phyloP scores from a whole-genome alignment of 202 grass and related monocot genomes.

The Panicum virgatum region DNA sequence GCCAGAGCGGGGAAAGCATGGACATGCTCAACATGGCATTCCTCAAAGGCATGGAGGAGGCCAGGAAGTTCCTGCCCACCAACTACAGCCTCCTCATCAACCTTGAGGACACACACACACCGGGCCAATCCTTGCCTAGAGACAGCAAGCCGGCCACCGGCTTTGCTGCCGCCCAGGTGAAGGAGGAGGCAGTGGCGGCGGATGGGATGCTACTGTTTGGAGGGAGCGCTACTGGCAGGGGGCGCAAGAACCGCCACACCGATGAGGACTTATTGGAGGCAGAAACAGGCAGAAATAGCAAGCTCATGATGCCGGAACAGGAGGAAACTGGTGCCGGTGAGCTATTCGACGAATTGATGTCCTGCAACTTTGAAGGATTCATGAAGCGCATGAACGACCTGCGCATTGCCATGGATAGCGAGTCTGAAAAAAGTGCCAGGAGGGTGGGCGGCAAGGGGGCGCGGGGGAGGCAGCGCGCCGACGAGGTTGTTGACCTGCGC shows the following conservation, averaged over 20 bases:
- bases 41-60: slow-evolving; percentile 59
- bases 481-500: slow-evolving; percentile 50
- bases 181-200: slow-evolving; percentile 4
- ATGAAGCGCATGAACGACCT: slow-evolving; percentile 44
- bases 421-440: slow-evolving; percentile 33
- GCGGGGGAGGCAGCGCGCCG: slow-evolving; percentile 12
- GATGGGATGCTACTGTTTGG: background rate
- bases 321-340: slow-evolving; percentile 37
- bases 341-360: slow-evolving; percentile 52
- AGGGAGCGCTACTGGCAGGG: background rate
- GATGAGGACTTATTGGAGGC: slow-evolving; percentile 44
- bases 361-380: background rate
- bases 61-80: slow-evolving; percentile 55
- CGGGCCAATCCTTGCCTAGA: background rate
- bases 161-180: background rate
- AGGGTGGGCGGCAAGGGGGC: slow-evolving; percentile 13
- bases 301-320: slow-evolving; percentile 43
- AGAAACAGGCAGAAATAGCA: slow-evolving; percentile 43
- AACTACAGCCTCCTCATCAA: slow-evolving; percentile 23
- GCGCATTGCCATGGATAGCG: slow-evolving; percentile 39
- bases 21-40: slow-evolving; percentile 52
- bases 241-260: slow-evolving; percentile 46
- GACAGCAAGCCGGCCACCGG: background rate
- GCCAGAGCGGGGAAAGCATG: background rate
- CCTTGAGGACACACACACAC: background rate